Conservation (phyloP, 768 basidiomycete species). For the Leccinum rimulosum region DNA sequence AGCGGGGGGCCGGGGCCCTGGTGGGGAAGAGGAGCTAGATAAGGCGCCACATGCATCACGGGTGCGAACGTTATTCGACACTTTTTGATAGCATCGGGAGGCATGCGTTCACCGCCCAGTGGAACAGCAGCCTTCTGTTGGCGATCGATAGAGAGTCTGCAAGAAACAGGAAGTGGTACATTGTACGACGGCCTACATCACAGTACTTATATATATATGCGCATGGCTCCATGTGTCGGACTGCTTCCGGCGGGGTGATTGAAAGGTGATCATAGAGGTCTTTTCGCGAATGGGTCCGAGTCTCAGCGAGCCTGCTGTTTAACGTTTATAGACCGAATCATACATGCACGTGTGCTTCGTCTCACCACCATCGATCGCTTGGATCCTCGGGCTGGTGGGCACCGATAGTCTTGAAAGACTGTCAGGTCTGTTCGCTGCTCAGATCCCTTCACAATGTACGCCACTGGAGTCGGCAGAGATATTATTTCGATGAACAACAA, state of each 20-base stretch:
- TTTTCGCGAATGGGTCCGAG: constrained; percentile 6
- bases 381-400: not conserved
- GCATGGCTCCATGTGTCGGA: not conserved
- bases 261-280: not conserved
- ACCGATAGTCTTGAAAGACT: not conserved
- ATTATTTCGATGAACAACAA: not conserved
- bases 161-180: not conserved
- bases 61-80: not conserved
- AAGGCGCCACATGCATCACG: not conserved
- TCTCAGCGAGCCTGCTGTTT: not conserved
- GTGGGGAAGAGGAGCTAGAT: not conserved
- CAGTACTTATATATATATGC: not conserved
- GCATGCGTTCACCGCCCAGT: not conserved
- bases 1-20: not conserved
- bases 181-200: not conserved
- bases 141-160: not conserved
- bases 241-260: not conserved
- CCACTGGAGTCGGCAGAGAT: not conserved
- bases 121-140: not conserved
- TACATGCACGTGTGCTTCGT: not conserved
- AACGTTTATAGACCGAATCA: not conserved
- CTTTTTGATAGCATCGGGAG: not conserved
- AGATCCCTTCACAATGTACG: not conserved
- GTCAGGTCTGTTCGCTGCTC: not conserved
- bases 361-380: not conserved